phyloP scores from a whole-genome alignment of 2,329 filamentous ascomycete genomes.

The Xylariaceae sp. region DNA sequence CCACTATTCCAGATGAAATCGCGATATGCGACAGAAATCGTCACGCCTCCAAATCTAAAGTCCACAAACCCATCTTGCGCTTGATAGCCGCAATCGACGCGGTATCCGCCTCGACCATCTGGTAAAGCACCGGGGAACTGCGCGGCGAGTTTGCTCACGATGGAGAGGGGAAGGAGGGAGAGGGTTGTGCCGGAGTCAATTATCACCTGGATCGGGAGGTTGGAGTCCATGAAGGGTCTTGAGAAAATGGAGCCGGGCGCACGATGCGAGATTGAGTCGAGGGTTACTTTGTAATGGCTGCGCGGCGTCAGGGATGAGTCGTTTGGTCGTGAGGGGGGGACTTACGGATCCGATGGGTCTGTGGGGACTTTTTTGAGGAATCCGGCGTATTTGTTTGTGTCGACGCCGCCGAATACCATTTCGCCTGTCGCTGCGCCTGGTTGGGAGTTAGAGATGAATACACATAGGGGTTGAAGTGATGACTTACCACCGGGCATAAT shows the following conservation, averaged over 20 bases:
- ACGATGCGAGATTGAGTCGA: slow-evolving; percentile 24
- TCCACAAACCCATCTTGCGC: slow-evolving; percentile 38
- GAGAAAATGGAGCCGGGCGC: slow-evolving; percentile 13
- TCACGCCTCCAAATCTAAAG: slow-evolving; percentile 40
- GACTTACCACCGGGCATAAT: slow-evolving; percentile 24
- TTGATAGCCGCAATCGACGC: slow-evolving; percentile 39
- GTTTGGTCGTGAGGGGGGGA: slow-evolving; percentile 24
- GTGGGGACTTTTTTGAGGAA: slow-evolving; percentile 40
- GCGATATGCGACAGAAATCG: slow-evolving; percentile 26
- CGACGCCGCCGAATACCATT: slow-evolving; percentile 50
- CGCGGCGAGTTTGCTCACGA: slow-evolving; percentile 40
- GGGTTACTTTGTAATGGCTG: slow-evolving; percentile 30
- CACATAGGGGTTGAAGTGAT: neutral
- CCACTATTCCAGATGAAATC: slow-evolving; percentile 33
- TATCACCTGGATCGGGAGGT: slow-evolving; percentile 38
- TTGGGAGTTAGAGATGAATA: slow-evolving; percentile 3
- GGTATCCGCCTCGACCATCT: slow-evolving; percentile 41
- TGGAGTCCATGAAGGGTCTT: slow-evolving; percentile 15
- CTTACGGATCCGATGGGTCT: slow-evolving; percentile 34
- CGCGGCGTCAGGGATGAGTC: neutral
- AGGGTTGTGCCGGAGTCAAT: slow-evolving; percentile 52
- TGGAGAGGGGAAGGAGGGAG: slow-evolving; percentile 39
- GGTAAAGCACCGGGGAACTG: slow-evolving; percentile 38
- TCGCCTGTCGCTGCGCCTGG: slow-evolving; percentile 40
- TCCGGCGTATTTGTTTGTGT: slow-evolving; percentile 48